These are phyloP conservation scores for Arachnomyces sp. DNA, from an alignment of 2,329 filamentous ascomycete genomes.

Conservation along the genomic window DNA sequence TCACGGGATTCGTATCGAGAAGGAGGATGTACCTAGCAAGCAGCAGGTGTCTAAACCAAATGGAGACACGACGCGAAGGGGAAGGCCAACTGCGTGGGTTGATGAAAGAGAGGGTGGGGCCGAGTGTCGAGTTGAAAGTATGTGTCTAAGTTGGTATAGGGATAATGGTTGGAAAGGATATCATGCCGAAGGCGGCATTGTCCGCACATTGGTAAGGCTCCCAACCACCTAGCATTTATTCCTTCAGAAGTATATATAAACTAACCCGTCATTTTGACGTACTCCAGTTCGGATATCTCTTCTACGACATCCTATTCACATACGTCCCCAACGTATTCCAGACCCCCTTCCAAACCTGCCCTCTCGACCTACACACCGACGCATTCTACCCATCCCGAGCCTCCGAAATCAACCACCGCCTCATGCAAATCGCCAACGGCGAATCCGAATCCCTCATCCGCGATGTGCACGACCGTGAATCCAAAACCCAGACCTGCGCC, in stretches of 20 bases:
- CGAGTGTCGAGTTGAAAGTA: slow-evolving; percentile 83
- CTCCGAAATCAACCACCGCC: slow-evolving; percentile 78
- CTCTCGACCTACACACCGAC: slow-evolving; percentile 86
- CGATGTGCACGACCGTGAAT: slow-evolving; percentile 60
- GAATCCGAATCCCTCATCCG: slow-evolving; percentile 60
- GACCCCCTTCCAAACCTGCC: slow-evolving; percentile 88
- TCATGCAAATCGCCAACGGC: slow-evolving; percentile 83
- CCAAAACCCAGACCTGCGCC: slow-evolving; percentile 69
- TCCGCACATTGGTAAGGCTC: slow-evolving; percentile 65
- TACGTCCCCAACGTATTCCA: slow-evolving; percentile 97
- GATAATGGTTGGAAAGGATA: slow-evolving; percentile 86
- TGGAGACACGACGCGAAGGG: slow-evolving; percentile 22
- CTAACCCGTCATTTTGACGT: neutral
- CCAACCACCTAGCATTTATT: neutral
- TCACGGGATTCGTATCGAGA: slow-evolving; percentile 69
- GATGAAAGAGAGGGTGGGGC: slow-evolving; percentile 62
- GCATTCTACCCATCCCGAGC: slow-evolving; percentile 81
- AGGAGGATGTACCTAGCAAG: slow-evolving; percentile 38
- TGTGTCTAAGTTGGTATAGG: slow-evolving; percentile 86
- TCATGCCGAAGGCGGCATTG: slow-evolving; percentile 82
- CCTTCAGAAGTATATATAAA: neutral
- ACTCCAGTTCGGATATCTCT: slow-evolving; percentile 65
- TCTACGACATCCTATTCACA: slow-evolving; percentile 86
- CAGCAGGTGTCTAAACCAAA: slow-evolving; percentile 6
- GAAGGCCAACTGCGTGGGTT: slow-evolving; percentile 69